A percentile compares a stretch with the other conserved stretches of the same genome.
Evolutionary conservation across 169 alveolate genomes (phyloP).

Genomic region (Besnoitia besnoiti): DNA sequence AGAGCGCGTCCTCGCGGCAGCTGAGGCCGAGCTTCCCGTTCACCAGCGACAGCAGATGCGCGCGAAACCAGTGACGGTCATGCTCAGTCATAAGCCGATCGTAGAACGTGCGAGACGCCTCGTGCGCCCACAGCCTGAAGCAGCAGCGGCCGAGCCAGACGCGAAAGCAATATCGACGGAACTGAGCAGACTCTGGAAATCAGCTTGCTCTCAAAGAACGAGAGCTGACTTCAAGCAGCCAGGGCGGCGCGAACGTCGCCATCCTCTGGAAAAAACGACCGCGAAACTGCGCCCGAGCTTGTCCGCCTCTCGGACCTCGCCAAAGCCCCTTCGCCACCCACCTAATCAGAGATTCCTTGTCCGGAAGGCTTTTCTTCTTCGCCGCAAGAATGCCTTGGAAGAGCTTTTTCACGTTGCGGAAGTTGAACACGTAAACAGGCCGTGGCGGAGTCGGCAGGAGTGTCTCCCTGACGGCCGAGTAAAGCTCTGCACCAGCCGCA

Average conservation of each 20-base stretch:
- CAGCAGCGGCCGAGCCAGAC: too few species aligned
- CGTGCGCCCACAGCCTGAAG: constrained; percentile 93
- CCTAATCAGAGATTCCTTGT: constrained; percentile 8
- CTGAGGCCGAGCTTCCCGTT: constrained; percentile 86
- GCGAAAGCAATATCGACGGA: too few species aligned
- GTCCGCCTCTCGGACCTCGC: too few species aligned
- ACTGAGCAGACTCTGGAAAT: too few species aligned
- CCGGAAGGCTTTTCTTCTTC: constrained; percentile 20
- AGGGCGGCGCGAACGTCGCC: too few species aligned
- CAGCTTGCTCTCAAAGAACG: too few species aligned
- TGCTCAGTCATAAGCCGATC: constrained; percentile 91
- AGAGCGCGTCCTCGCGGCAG: constrained; percentile 80
- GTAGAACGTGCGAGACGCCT: constrained; percentile 92
- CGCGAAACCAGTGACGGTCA: constrained; percentile 83
- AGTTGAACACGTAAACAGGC: constrained; percentile 94
- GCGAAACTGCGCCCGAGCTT: too few species aligned
- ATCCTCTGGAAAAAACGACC: too few species aligned
- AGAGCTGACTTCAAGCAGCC: too few species aligned
- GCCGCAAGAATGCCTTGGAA: constrained; percentile 86
- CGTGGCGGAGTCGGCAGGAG: constrained; percentile 94
- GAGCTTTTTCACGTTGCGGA: constrained; percentile 92
- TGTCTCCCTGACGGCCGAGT: constrained; percentile 87
- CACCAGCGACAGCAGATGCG: constrained; percentile 59
- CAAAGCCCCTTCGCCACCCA: not conserved
- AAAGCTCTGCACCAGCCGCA: too few species aligned